These are phyloP conservation scores for Camelina laxa DNA, from an alignment of 345 rosid species.

Conservation along the genomic window DNA sequence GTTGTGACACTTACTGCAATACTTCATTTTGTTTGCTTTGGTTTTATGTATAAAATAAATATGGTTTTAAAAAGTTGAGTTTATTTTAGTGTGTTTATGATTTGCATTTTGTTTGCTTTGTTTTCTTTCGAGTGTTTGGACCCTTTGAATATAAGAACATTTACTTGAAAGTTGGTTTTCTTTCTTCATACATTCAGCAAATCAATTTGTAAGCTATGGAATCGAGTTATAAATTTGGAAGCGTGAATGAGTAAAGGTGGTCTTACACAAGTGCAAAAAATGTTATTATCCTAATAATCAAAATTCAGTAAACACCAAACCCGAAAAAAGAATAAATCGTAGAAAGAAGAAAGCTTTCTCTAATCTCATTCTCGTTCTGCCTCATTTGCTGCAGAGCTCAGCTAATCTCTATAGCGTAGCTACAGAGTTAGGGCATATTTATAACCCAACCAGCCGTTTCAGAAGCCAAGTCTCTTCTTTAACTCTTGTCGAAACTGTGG, in stretches of 20 bases:
- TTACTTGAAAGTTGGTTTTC: background rate
- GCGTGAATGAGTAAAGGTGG: background rate
- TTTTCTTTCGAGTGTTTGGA: constrained; percentile 10
- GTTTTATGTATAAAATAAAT: constrained; percentile 4
- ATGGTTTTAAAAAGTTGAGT: background rate
- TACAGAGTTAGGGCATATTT: background rate
- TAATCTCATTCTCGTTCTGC: background rate
- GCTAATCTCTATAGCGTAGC: background rate
- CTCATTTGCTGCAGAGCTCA: background rate
- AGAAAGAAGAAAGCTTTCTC: background rate
- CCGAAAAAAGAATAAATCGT: background rate
- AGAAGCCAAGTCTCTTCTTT: background rate
- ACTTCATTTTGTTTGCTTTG: constrained; percentile 14
- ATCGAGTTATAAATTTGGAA: background rate
- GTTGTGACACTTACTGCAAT: constrained; percentile 30
- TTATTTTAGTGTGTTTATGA: constrained; percentile 30
- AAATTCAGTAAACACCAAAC: background rate
- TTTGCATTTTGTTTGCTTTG: background rate
- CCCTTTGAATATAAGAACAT: background rate
- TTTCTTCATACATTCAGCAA: no score
- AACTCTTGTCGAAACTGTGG: background rate
- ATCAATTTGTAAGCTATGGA: background rate
- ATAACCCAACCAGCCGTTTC: background rate
- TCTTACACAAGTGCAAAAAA: background rate
- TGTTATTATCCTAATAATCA: background rate